These are phyloP conservation scores for Colletotrichum sp. DNA, from an alignment of 2,329 filamentous ascomycete species.

Conservation along the genomic window DNA sequence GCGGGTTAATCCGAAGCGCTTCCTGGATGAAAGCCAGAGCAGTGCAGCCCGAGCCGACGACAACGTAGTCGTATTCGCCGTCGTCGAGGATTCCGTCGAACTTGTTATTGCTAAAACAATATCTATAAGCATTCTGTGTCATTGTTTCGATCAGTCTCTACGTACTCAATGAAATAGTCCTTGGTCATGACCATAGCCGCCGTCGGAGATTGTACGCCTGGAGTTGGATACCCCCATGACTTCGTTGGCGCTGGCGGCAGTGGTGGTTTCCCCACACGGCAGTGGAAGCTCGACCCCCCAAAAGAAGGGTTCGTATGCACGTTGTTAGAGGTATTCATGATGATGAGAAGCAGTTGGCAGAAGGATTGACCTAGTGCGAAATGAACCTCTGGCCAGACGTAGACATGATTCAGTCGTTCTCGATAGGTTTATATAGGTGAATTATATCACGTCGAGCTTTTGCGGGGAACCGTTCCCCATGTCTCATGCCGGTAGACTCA, in stretches of 20 bases:
- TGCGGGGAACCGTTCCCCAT: too few species aligned
- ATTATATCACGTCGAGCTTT: too few species aligned
- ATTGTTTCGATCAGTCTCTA: fast-evolving
- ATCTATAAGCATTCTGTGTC: fast-evolving
- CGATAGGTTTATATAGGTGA: background rate
- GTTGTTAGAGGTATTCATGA: background rate
- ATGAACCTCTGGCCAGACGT: background rate
- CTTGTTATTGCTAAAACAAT: background rate
- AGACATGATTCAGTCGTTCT: background rate
- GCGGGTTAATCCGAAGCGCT: fast-evolving
- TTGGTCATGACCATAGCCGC: background rate
- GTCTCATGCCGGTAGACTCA: background rate
- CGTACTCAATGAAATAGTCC: background rate
- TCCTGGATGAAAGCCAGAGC: background rate
- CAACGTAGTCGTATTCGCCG: background rate
- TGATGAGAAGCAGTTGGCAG: background rate
- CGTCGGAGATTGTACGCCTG: background rate
- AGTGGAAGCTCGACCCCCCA: background rate
- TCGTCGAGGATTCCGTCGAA: background rate
- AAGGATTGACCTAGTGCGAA: background rate
- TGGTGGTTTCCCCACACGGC: background rate
- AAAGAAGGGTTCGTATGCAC: background rate
- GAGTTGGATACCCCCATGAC: background rate
- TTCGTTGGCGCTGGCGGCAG: background rate
- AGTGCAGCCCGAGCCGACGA: background rate